Evolutionary conservation across 1,284 basidiomycete genomes (phyloP).

Genomic region (Leccinum cinnamomeum): DNA sequence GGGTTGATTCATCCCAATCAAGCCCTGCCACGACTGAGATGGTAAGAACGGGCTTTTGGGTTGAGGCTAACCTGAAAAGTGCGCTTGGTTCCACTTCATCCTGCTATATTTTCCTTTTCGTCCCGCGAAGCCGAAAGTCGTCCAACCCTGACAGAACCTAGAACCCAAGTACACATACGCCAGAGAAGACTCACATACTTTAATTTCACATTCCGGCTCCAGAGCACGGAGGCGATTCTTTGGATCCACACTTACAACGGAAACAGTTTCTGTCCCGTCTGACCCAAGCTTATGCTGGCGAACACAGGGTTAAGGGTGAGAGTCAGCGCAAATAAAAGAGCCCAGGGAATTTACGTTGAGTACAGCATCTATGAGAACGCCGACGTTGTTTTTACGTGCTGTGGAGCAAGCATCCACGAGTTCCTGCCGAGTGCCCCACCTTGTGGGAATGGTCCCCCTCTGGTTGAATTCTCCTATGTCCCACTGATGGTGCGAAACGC

Average conservation of each 20-base stretch:
- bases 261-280: slow-evolving; percentile 75
- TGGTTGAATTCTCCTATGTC: slow-evolving; percentile 92
- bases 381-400: slow-evolving; percentile 59
- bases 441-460: slow-evolving; percentile 78
- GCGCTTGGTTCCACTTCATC: slow-evolving; percentile 66
- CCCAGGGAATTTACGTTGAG: slow-evolving; percentile 56
- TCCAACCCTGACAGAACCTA: slow-evolving; percentile 66
- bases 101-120: slow-evolving; percentile 76
- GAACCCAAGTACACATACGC: slow-evolving; percentile 5
- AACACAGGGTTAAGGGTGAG: slow-evolving; percentile 13
- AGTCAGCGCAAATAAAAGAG: slow-evolving; percentile 1
- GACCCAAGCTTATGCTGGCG: slow-evolving; percentile 79
- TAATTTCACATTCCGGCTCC: slow-evolving; percentile 67
- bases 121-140: slow-evolving; percentile 80
- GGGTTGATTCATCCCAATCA: slow-evolving; percentile 80
- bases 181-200: slow-evolving; percentile 42
- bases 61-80: slow-evolving; percentile 65
- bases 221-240: slow-evolving; percentile 59
- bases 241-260: slow-evolving; percentile 74
- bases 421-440: slow-evolving; percentile 90
- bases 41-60: background rate
- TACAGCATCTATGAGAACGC: slow-evolving; percentile 74
- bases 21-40: slow-evolving; percentile 51
- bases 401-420: slow-evolving; percentile 64
- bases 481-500: slow-evolving; percentile 51